Evolutionary conservation across 257 asterid species (phyloP).

Genomic region (Penstemon barbatus): DNA sequence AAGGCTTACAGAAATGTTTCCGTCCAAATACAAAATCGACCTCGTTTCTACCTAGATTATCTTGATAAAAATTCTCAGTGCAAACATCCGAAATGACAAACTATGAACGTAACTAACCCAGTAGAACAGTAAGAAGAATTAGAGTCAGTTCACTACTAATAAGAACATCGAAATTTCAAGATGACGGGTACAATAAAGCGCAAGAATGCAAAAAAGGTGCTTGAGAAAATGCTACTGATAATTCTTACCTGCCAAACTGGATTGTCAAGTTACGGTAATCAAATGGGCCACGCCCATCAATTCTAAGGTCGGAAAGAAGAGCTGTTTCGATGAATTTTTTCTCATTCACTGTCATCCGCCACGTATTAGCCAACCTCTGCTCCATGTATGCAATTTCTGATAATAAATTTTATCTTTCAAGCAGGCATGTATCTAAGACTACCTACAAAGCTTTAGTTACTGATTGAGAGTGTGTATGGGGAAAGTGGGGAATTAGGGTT

Average conservation of each 20-base stretch:
- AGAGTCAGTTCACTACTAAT: too few relatives aligned
- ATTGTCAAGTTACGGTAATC: slow-evolving; percentile 67
- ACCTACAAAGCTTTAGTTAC: neutral
- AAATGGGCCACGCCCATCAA: slow-evolving; percentile 87
- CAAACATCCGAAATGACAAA: neutral
- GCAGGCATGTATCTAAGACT: neutral
- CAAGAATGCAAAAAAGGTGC: neutral
- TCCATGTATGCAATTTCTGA: slow-evolving; percentile 43
- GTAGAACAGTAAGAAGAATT: too few relatives aligned
- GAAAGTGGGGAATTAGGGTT: slow-evolving; percentile 21
- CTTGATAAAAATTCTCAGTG: neutral
- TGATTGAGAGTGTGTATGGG: too few relatives aligned
- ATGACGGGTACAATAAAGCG: neutral
- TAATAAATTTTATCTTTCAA: too few relatives aligned
- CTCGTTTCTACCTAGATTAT: neutral
- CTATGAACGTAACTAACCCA: neutral
- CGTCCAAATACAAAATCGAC: too few relatives aligned
- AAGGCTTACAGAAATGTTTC: too few relatives aligned
- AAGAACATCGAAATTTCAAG: neutral
- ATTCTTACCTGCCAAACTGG: slow-evolving; percentile 72
- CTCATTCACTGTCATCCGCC: slow-evolving; percentile 78
- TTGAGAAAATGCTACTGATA: neutral
- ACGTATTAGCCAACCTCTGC: slow-evolving; percentile 68
- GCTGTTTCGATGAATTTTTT: slow-evolving; percentile 76
- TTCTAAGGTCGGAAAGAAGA: slow-evolving; percentile 73